Evolutionary conservation across 2,329 filamentous ascomycete genomes (phyloP).

Genomic region (Clonostachys sp.): DNA sequence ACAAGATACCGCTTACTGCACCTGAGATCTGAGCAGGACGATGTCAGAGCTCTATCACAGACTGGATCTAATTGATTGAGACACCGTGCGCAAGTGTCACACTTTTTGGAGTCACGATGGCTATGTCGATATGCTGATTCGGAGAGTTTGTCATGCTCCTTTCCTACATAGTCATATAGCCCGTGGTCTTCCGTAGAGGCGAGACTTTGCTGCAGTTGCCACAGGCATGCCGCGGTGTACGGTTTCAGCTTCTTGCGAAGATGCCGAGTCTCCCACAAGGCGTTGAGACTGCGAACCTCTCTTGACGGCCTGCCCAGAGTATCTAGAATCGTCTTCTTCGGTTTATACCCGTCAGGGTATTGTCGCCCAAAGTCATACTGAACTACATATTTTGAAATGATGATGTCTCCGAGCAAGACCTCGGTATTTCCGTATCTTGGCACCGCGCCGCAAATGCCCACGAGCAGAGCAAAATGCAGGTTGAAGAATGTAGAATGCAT

Average conservation of each 20-base stretch:
- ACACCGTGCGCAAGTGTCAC: no score
- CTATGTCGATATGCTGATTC: no score
- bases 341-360: constrained; percentile 9
- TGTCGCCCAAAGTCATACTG: constrained; percentile 20
- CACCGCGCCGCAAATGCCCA: constrained; percentile 12
- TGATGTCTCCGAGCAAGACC: constrained; percentile 15
- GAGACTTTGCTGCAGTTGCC: neutral
- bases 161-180: no score
- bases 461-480: constrained; percentile 9
- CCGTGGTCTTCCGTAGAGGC: no score
- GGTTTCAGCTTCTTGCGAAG: neutral
- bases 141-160: no score
- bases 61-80: no score
- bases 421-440: constrained; percentile 7
- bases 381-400: constrained; percentile 17
- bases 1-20: no score
- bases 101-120: no score
- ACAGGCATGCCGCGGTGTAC: constrained; percentile 3
- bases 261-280: constrained; percentile 11
- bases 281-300: constrained; percentile 12
- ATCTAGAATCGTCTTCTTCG: constrained; percentile 11
- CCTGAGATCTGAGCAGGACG: no score
- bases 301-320: constrained; percentile 7
- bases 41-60: no score
- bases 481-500: constrained; percentile 7